Base-by-base conservation (phyloP, 805 yeast genomes). In the Kuraishia piskuri region DNA sequence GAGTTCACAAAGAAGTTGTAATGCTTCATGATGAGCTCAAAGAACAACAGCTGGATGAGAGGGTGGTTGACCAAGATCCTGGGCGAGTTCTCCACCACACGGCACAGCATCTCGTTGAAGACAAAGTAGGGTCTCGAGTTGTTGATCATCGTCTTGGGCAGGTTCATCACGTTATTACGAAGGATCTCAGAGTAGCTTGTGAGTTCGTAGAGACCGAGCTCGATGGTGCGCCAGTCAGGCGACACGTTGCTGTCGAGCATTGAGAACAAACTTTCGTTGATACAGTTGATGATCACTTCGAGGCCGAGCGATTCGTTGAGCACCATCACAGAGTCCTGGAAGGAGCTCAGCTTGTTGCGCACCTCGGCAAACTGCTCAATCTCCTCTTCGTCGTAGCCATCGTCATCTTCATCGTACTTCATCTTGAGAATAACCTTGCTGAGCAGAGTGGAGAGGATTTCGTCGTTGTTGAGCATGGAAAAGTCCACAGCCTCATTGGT, bases 11-110 rank as follows among this genome's bases (percentile, higher is more conserved):
- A 78, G 58, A 86, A 83, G 23, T 78, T 71, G 59, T 88, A 83
- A 62, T 90, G 94, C 63, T 89, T 86, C 54, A 89, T 84, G 31
- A 90, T 81, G 36, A 94, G 73, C 65, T 94, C 98, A 73, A 94
- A 90, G 59, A 88, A 89, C 50, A 79, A 76, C 45, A 88, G 69
- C 64, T 90, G 96, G 55, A 90, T 83, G 56, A 86, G 75, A n/a
- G 96, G 90, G 64, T 91, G 96, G 57, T 80, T 78, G 52, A 86
- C 73, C 56, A 74, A 75, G 52, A 71, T 70, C 6, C 61, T 51
- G 25, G 65, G 62, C 1, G 73, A 67, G 52, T 65, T 65, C 50
- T 68, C 67, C 31, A 70, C 64, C 22, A 70, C 67, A 59, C 74
- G 77, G 54, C 80, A 70, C 50, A 89, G 73, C 67, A 86, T 79